Percentiles rank a stretch among this genome's conserved stretches.
Conservation (phyloP, 768 basidiomycete genomes). For the Coprinopsis sp. region DNA sequence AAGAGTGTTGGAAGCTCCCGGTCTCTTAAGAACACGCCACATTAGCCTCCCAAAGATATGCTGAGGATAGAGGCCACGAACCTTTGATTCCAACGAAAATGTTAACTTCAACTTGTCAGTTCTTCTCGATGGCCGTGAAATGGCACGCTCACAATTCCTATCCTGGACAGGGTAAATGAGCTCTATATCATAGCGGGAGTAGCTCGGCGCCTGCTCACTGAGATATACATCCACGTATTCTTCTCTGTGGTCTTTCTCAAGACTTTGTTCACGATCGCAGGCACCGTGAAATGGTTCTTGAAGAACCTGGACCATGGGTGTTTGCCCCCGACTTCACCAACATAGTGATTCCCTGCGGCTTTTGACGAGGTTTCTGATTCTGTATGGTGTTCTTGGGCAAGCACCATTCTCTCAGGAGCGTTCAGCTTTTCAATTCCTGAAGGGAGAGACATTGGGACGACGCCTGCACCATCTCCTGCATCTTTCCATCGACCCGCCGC, state of each 20-base stretch:
- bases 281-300: conserved; percentile 42
- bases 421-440: neutral
- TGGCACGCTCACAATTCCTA: conserved; percentile 40
- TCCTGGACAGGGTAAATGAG: conserved; percentile 31
- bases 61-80: conserved; percentile 9
- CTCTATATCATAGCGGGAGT: neutral
- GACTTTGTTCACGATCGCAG: conserved; percentile 49
- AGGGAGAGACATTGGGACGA: conserved; percentile 30
- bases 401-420: neutral
- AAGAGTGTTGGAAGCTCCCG: conserved; percentile 64
- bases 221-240: conserved; percentile 69
- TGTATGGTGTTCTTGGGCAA: neutral
- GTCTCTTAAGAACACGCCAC: conserved; percentile 28
- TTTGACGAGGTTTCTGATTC: conserved; percentile 20
- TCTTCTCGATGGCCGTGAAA: neutral
- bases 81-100: conserved; percentile 67
- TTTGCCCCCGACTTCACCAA: conserved; percentile 24
- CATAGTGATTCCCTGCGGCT: conserved; percentile 39
- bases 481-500: conserved; percentile 60
- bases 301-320: conserved; percentile 35
- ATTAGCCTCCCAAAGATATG: neutral
- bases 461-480: conserved; percentile 49
- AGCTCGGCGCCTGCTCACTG: conserved; percentile 33
- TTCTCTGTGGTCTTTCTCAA: conserved; percentile 53
- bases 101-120: conserved; percentile 37